Evolutionary conservation across 1,139 yeast species (phyloP).

Genomic region (Geotrichum macrosporum): DNA sequence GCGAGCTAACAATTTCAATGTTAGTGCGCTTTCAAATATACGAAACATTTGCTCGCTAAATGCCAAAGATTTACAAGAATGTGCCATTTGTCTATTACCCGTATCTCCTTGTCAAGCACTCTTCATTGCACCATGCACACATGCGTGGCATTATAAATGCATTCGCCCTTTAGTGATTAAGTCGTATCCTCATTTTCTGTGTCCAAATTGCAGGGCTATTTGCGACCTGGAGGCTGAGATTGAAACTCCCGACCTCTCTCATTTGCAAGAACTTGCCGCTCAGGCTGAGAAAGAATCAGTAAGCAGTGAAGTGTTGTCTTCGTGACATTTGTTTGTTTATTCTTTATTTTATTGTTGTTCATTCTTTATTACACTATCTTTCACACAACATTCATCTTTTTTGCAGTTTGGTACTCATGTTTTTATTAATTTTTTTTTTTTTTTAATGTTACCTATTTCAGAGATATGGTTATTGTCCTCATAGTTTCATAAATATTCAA

Average conservation of each 20-base stretch:
- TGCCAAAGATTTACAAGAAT: conserved; percentile 52
- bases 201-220: conserved; percentile 91
- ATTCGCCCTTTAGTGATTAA: conserved; percentile 79
- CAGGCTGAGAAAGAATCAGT: background rate
- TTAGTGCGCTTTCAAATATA: conserved; percentile 30
- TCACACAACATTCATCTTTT: too few species aligned
- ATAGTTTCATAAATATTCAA: background rate
- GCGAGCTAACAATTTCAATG: conserved; percentile 70
- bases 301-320: too few species aligned
- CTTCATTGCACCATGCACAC: conserved; percentile 91
- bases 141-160: conserved; percentile 95
- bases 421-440: too few species aligned
- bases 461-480: too few species aligned
- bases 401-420: too few species aligned
- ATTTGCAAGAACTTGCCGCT: conserved; percentile 7
- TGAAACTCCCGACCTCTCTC: conserved; percentile 40
- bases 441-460: too few species aligned
- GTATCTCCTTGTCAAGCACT: conserved; percentile 88
- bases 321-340: background rate
- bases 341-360: background rate
- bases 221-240: conserved; percentile 89
- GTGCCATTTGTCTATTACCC: conserved; percentile 82
- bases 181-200: conserved; percentile 86
- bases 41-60: conserved; percentile 28
- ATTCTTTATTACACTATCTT: too few species aligned